Conservation (phyloP, 768 basidiomycete species). For the Lactifluus subvellereus region DNA sequence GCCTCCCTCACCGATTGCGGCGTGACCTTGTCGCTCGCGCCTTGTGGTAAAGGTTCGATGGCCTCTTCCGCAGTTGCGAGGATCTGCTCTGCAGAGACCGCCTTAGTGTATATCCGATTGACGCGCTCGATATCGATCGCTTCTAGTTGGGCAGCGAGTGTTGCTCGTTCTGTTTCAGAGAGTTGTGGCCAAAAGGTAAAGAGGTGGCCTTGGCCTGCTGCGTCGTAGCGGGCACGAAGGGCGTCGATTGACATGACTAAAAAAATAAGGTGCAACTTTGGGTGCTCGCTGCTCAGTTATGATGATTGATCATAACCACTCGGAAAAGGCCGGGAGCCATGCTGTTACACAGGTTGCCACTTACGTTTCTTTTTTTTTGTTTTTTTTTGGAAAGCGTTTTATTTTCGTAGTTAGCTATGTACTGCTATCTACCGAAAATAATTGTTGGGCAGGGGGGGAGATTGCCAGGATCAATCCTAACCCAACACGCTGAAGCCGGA, state of each 20-base stretch:
- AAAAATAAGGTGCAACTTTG: not conserved
- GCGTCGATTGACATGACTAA: slow-evolving; percentile 48
- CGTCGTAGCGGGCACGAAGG: slow-evolving; percentile 59
- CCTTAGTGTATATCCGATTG: slow-evolving; percentile 79
- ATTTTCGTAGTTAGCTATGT: too few species aligned
- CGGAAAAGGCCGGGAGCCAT: too few species aligned
- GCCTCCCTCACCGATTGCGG: slow-evolving; percentile 48
- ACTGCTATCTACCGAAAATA: too few species aligned
- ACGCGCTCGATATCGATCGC: slow-evolving; percentile 85
- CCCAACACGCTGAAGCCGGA: too few species aligned
- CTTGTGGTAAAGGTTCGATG: slow-evolving; percentile 81
- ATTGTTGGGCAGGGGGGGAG: too few species aligned
- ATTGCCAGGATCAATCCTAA: too few species aligned
- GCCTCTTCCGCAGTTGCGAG: slow-evolving; percentile 33
- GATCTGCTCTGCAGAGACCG: slow-evolving; percentile 59
- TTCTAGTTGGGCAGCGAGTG: slow-evolving; percentile 67
- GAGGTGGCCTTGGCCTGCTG: slow-evolving; percentile 84
- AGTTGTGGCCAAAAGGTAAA: slow-evolving; percentile 82
- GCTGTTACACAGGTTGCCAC: too few species aligned
- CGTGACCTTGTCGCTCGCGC: slow-evolving; percentile 59
- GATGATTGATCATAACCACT: too few species aligned
- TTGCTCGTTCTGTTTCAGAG: slow-evolving; percentile 51
- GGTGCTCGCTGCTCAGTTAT: too few species aligned
- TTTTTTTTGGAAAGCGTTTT: too few species aligned
- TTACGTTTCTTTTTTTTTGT: too few species aligned